Percentiles rank a stretch among this genome's conserved stretches.
phyloP scores from a whole-genome alignment of 305 asterid species.

The Solanum hybrid region DNA sequence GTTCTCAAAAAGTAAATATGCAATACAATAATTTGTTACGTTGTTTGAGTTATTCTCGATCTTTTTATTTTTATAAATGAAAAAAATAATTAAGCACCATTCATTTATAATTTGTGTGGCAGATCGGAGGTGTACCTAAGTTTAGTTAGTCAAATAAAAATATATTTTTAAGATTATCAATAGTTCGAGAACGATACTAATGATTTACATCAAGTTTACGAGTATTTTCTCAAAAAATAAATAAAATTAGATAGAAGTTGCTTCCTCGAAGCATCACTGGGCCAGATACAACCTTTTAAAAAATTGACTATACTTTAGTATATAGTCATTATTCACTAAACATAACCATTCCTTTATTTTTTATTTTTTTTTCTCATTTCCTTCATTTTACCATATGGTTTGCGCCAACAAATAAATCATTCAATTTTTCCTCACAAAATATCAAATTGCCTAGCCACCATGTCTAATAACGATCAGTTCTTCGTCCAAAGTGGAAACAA shows the following conservation, averaged over 20 bases:
- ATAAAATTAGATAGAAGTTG: background rate
- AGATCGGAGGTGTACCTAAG: background rate
- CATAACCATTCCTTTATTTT: background rate
- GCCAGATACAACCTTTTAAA: background rate
- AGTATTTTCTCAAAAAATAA: background rate
- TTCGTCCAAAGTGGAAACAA: slow-evolving; percentile 19
- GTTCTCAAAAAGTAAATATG: background rate
- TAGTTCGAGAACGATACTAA: background rate
- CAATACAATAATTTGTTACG: background rate
- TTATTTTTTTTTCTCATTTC: background rate
- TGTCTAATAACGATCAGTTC: slow-evolving; percentile 19
- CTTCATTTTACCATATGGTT: background rate
- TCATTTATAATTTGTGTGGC: background rate
- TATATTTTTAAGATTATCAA: too few species aligned
- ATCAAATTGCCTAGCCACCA: slow-evolving; percentile 20
- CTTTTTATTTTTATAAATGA: too few species aligned
- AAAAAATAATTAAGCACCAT: background rate
- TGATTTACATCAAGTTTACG: too few species aligned
- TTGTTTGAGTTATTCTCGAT: background rate
- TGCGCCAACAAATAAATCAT: background rate
- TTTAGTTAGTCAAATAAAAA: too few species aligned
- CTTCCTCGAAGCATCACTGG: background rate
- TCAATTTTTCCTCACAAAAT: background rate
- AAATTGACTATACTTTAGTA: background rate
- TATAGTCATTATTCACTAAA: background rate